Evolutionary conservation across 352 stramenopile species (phyloP), one percentile per base, ranked within the genome.

Genomic region (Phytopythium helicoides): DNA sequence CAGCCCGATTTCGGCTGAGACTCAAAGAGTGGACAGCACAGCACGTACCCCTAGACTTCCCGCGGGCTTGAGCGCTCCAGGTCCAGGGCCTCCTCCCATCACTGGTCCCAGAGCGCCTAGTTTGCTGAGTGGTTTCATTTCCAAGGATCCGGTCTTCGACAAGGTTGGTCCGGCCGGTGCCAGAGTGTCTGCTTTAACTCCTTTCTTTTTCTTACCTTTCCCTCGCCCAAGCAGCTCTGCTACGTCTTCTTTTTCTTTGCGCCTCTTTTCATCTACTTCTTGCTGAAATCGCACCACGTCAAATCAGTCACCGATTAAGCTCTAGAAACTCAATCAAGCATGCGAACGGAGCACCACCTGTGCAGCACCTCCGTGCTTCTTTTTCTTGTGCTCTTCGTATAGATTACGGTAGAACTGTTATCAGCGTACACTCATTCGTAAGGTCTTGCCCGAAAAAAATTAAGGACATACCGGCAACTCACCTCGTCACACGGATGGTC

Each of bases 401-500:
- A 97, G 47, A 39, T 90, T 95, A 15, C 89, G 84, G 63, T 98
- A 97, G 62, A 94, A 97, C 71, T 88, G 47, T 49, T 54, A 2
- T 18, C 28, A 44, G 4, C n/a, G 1, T 22, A 47, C 45, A 49
- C 3, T 21, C 37, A 7, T 44, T 23, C 41, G 42, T 12, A 39
- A n/a, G 5, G 10, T 46, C n/a, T 41, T n/a, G n/a, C n/a, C n/a
- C n/a, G n/a, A n/a, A n/a, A 8, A 55, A 28, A 7, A n/a, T n/a
- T 34, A n/a, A n/a, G n/a, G n/a, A 1, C 11, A 3, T 18, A 23
- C 3, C 21, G 14, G n/a, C 41, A 19, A 35, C 14, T 33, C 41
- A 81, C 76, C 58, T 97, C 90, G 62, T 98, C 93, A 55, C 89
- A 97, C 2, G 93, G 93, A 54, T 98, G 93, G 55, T 98, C 92